Evolutionary conservation across 345 rosid species (phyloP), one percentile per base, ranked within the genome.

Genomic region (Eucalyptus coolabah): DNA sequence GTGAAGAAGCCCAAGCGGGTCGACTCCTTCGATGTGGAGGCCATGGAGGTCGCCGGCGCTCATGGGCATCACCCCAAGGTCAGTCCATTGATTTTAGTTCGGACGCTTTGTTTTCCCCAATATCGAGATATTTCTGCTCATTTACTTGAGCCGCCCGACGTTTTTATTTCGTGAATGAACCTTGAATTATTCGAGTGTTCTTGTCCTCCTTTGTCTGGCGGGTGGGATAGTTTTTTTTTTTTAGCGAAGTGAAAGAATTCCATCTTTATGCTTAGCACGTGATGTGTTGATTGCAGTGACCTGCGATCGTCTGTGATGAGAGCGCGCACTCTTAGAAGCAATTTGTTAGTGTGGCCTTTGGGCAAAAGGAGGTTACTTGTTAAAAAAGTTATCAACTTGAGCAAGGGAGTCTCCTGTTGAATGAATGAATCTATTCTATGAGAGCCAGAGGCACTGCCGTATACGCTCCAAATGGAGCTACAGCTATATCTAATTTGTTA

Each of bases 11-110:
- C 96, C 14, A 96, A 91, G 89, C 94, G 98, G 93, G 94, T 86
- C 86, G 96, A 98, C 91, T 97, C 98, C 91, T 94, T 98, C 86
- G 99, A 98, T 91, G 99, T 97, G 88, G 99, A 97, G 94, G 97
- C 99, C 83, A 96, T 98, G 99, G 99, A 95, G 90, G 91, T 98
- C 92, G 95, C 95, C 83, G 96, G 95, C 89, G 93, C 94, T 92
- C 95, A 91, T 89, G 91, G 89, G 53, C 96, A 95, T 88, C 90
- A 81, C 86, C 91, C 92, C 24, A 98, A 97, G 97, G 99, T 96
- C 47, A 3, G 42, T 11, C 47, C 83, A 21, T 77, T 77, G 28
- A 37, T 77, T 21, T 69, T 37, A 77, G n/a, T 86, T 30, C 12
- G 87, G 63, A 1, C 13, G 81, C 67, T 42, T 65, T 67, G 49